These are phyloP conservation scores for Polygonum maritimum DNA, from an alignment of 148 eudicot species.

Conservation along the genomic window DNA sequence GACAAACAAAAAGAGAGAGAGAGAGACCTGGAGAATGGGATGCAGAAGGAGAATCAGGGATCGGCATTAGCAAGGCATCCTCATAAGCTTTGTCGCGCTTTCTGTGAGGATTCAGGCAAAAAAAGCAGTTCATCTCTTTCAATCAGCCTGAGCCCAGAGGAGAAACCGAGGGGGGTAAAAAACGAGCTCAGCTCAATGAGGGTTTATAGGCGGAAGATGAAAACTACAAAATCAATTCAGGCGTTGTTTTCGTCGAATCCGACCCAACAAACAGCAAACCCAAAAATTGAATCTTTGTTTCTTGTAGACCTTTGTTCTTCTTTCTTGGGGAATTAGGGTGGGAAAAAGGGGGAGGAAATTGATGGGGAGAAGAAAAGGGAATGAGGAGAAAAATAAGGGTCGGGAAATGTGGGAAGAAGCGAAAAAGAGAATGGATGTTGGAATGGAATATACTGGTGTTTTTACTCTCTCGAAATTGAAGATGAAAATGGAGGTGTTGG, in stretches of 20 bases:
- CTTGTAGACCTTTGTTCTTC: background rate
- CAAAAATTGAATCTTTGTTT: background rate
- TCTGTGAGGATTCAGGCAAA: constrained; percentile 35
- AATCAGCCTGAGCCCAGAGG: constrained; percentile 3
- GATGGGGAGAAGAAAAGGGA: background rate
- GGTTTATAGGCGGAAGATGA: too few relatives aligned
- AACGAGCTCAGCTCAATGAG: background rate
- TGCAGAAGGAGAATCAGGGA: constrained; percentile 18
- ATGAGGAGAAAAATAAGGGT: background rate
- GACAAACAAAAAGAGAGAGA: background rate
- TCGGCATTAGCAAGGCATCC: constrained; percentile 20
- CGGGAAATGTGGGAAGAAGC: background rate
- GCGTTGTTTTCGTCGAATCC: background rate
- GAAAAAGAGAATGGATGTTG: background rate
- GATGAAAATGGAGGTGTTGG: background rate
- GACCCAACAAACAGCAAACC: background rate
- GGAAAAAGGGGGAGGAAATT: background rate
- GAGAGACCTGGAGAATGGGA: constrained; percentile 36
- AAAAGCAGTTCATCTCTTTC: constrained; percentile 47
- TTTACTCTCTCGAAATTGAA: too few relatives aligned
- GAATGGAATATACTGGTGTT: background rate
- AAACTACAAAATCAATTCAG: background rate
- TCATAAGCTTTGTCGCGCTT: constrained; percentile 20
- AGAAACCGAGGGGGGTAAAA: background rate
- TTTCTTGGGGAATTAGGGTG: background rate